Conservation (phyloP, 2,329 filamentous ascomycete genomes). For the Fusarium nelsonii region DNA sequence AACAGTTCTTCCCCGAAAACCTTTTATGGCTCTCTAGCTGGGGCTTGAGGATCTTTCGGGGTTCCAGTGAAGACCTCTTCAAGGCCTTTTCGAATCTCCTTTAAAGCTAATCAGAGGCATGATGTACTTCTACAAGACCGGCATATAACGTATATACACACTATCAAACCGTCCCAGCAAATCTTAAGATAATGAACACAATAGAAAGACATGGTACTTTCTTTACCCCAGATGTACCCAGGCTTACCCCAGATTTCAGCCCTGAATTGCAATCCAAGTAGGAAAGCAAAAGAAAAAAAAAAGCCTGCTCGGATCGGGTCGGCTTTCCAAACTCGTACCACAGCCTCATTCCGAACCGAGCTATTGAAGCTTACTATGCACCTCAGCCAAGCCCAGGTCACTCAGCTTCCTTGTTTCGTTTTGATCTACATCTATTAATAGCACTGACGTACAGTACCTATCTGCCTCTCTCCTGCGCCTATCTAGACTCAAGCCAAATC, state of each 20-base stretch:
- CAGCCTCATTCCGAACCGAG: constrained; percentile 23
- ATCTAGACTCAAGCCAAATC: neutral
- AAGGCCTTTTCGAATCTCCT: neutral
- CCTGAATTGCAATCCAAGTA: neutral
- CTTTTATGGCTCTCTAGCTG: too few species aligned
- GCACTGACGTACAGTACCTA: neutral
- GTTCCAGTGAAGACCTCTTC: neutral
- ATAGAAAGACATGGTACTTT: neutral
- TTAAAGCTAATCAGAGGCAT: too few species aligned
- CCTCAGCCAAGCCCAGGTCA: neutral
- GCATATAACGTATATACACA: neutral
- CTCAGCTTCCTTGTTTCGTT: neutral
- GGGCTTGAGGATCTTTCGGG: neutral
- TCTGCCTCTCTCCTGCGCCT: too few species aligned
- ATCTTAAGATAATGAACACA: neutral
- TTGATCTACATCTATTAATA: constrained; percentile 4
- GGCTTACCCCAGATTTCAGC: constrained; percentile 14
- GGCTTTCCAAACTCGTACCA: constrained; percentile 7
- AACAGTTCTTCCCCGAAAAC: too few species aligned
- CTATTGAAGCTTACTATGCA: neutral
- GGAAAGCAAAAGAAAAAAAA: neutral
- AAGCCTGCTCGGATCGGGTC: constrained; percentile 18
- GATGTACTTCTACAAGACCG: neutral
- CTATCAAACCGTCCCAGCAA: neutral
- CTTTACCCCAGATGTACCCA: neutral